Evolutionary conservation across 2,329 filamentous ascomycete genomes (phyloP).

Genomic region (Exserohilum turcica): DNA sequence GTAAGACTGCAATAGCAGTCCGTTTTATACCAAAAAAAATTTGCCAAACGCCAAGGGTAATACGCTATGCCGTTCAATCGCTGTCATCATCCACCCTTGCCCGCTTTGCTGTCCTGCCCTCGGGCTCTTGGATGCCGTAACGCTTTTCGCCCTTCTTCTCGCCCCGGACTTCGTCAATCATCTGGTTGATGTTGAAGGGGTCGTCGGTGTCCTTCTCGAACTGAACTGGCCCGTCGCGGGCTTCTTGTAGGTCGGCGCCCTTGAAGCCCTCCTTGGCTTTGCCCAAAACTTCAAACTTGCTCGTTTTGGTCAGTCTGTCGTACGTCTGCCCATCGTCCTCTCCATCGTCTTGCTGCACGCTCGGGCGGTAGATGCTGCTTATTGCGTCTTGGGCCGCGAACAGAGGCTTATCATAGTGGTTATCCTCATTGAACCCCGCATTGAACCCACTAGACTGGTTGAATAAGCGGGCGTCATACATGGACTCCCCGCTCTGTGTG

Average conservation of each 20-base stretch:
- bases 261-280: conserved; percentile 85
- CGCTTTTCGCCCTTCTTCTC: conserved; percentile 69
- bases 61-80: conserved; percentile 25
- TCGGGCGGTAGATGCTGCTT: conserved; percentile 88
- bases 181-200: conserved; percentile 92
- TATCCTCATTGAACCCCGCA: conserved; percentile 94
- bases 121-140: conserved; percentile 73
- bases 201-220: conserved; percentile 90
- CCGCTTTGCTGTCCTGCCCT: conserved; percentile 65
- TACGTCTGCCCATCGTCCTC: conserved; percentile 82
- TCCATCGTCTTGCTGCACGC: conserved; percentile 70
- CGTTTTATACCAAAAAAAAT: conserved; percentile 5
- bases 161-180: conserved; percentile 78
- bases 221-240: conserved; percentile 87
- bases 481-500: conserved; percentile 86
- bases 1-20: conserved; percentile 1
- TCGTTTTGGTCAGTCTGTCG: conserved; percentile 83
- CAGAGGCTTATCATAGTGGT: conserved; percentile 94
- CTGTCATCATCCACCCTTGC: conserved; percentile 76
- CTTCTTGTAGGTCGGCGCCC: conserved; percentile 81
- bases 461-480: conserved; percentile 96
- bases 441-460: conserved; percentile 93
- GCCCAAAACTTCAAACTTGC: conserved; percentile 86
- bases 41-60: conserved; percentile 10
- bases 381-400: conserved; percentile 96